A percentile compares a stretch with the other conserved stretches of the same genome.
These are phyloP conservation scores for Fusarium sacchari DNA, from an alignment of 2,329 filamentous ascomycete species.

Conservation along the genomic window DNA sequence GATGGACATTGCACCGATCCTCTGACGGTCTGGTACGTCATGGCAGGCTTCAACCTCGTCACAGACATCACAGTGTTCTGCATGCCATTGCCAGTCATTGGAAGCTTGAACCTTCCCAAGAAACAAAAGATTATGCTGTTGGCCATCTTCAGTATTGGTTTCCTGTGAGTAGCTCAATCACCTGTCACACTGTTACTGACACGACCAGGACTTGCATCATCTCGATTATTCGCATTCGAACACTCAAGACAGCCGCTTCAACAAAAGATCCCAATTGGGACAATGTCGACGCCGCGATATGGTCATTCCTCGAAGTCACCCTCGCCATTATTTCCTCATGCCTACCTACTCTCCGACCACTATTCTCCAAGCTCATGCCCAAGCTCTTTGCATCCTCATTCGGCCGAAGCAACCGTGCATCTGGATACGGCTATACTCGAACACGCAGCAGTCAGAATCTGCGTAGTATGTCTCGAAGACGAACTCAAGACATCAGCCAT, in stretches of 20 bases:
- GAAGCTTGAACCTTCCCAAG: conserved; percentile 3
- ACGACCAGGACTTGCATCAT: conserved; percentile 1
- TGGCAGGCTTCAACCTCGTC: conserved; percentile 14
- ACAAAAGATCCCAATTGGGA: conserved; percentile 26
- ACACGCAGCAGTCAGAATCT: neutral
- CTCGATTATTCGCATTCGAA: conserved; percentile 18
- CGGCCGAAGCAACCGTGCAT: neutral
- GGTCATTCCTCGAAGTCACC: conserved; percentile 24
- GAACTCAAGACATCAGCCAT: neutral
- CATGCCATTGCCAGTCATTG: conserved; percentile 11
- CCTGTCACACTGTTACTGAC: neutral
- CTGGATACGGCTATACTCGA: neutral
- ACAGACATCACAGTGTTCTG: conserved; percentile 20
- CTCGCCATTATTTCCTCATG: conserved; percentile 15
- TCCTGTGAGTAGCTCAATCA: neutral
- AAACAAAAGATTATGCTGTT: conserved; percentile 22
- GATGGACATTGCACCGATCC: neutral
- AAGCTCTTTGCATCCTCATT: neutral
- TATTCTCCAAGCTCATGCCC: conserved; percentile 21
- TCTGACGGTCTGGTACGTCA: conserved; percentile 16
- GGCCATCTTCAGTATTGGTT: conserved; percentile 1
- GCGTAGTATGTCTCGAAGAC: neutral
- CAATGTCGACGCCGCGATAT: conserved; percentile 16
- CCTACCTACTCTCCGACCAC: conserved; percentile 9
- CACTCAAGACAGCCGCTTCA: conserved; percentile 4